Evolutionary conservation across 2,329 filamentous ascomycete genomes (phyloP).

Genomic region (Stagonosporopsis rhizophila): DNA sequence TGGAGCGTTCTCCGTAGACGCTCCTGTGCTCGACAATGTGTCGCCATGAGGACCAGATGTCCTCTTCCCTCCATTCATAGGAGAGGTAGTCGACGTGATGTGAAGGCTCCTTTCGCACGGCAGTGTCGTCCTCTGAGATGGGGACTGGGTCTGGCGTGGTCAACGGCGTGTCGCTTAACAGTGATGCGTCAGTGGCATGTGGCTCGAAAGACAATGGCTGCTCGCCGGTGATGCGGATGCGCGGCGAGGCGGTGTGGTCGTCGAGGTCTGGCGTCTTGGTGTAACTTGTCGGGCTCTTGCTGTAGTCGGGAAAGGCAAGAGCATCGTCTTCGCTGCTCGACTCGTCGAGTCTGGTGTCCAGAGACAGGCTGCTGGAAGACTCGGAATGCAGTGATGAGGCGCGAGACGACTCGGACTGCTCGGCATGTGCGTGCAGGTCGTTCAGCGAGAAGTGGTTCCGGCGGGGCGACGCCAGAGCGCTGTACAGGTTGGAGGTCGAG

Average conservation of each 20-base stretch:
- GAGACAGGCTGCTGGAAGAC: slow-evolving; percentile 67
- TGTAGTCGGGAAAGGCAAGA: slow-evolving; percentile 56
- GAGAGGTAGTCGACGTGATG: slow-evolving; percentile 95
- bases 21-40: slow-evolving; percentile 83
- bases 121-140: slow-evolving; percentile 78
- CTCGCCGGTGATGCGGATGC: slow-evolving; percentile 6
- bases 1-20: slow-evolving; percentile 79
- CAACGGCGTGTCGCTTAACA: slow-evolving; percentile 52
- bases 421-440: slow-evolving; percentile 47
- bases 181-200: slow-evolving; percentile 48
- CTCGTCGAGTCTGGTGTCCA: slow-evolving; percentile 64
- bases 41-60: slow-evolving; percentile 97
- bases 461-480: slow-evolving; percentile 41
- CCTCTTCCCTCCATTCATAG: slow-evolving; percentile 91
- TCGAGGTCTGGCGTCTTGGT: slow-evolving; percentile 21
- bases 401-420: slow-evolving; percentile 46
- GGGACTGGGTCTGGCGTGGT: slow-evolving; percentile 62
- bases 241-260: slow-evolving; percentile 31
- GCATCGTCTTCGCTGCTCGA: slow-evolving; percentile 51
- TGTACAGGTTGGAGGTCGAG: slow-evolving; percentile 55
- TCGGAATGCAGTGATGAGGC: slow-evolving; percentile 68
- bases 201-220: slow-evolving; percentile 47
- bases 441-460: slow-evolving; percentile 45
- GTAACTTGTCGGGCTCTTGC: slow-evolving; percentile 20
- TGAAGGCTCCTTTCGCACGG: slow-evolving; percentile 75